Evolutionary conservation across 1,284 basidiomycete genomes (phyloP).

Genomic region (Pterula multifida): DNA sequence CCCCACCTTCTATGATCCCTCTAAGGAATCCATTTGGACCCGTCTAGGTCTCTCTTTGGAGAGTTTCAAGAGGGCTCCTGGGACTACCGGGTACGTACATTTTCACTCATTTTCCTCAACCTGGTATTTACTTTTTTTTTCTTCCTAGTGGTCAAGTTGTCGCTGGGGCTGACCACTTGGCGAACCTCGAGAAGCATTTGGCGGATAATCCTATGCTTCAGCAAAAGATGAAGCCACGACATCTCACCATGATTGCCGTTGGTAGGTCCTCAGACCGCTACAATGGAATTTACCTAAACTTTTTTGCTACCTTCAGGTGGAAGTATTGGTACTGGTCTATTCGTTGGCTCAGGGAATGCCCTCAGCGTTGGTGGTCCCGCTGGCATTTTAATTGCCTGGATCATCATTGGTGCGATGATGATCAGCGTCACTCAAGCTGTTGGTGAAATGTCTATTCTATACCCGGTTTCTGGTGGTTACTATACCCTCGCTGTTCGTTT

Average conservation of each 20-base stretch:
- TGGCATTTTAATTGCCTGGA: conserved; percentile 29
- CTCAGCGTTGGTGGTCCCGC: conserved; percentile 28
- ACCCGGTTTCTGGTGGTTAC: conserved; percentile 41
- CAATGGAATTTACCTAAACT: conserved; percentile 2
- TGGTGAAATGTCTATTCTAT: conserved; percentile 42
- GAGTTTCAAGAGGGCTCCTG: conserved; percentile 33
- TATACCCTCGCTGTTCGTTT: conserved; percentile 32
- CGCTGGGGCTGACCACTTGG: conserved; percentile 1
- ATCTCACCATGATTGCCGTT: conserved; percentile 33
- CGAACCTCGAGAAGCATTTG: conserved; percentile 20
- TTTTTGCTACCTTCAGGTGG: conserved; percentile 27
- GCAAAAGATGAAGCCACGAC: conserved; percentile 33
- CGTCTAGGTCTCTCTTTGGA: conserved; percentile 26
- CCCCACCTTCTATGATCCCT: conserved; percentile 26
- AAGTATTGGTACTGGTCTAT: conserved; percentile 40
- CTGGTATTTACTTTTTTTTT: conserved; percentile 1
- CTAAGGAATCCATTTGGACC: conserved; percentile 30
- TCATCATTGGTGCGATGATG: conserved; percentile 32
- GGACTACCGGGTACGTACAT: conserved; percentile 29
- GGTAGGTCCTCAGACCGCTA: conserved; percentile 16
- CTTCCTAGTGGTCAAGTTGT: neutral
- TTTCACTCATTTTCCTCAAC: conserved; percentile 1
- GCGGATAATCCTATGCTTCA: conserved; percentile 32
- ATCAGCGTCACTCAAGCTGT: conserved; percentile 34
- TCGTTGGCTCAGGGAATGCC: conserved; percentile 36